Evolutionary conservation across 116 monocot genomes (phyloP), one percentile per base, ranked within the genome.

Genomic region (Phalaenopsis hybrid): DNA sequence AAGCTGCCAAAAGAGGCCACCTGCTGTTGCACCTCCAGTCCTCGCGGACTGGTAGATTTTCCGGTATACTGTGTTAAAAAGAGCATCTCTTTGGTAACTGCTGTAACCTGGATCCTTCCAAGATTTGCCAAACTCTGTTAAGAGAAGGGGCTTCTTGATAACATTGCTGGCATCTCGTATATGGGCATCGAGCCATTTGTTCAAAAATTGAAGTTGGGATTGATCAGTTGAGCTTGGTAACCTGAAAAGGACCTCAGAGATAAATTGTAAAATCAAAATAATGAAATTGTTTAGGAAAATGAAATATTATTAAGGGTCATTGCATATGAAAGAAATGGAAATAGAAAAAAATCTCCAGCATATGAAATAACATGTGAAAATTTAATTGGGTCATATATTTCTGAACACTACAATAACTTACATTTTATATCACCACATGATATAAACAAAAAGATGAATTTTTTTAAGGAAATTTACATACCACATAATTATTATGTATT

Each of bases 1-100:
- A 25, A 96, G 87, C 79, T 94, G 96, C 96, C 94, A 96, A 80
- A 96, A 96, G 16, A 94, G 84, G 18, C 91, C 89, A 15, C 96
- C 96, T 4, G 88, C 91, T 6, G 89, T 79, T 7, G 92, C 81
- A 3, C 96, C 96, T 7, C 89, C 91, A 12, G 51, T 84, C 74
- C 89, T 88, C 9, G 91, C 94, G 13, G 96, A 96, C 76, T 57
- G 70, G 81, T 92, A 96, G 58, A 94, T 91, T 55, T 91, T 92
- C 15, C 81, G 63, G 81, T 91, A 96, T 15, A 92, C 88, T 6
- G 82, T 79, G 43, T 52, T 79, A 82, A 91, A 94, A 25, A 94
- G 49, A 4, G 78, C 49, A 48, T 96, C 94, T 61, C 96, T 91
- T 76, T 92, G 81, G 10, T 67, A 23, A 79, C 28, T 79, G 88